Conservation (phyloP, 345 rosid species). For the Gossypium herbaceum region DNA sequence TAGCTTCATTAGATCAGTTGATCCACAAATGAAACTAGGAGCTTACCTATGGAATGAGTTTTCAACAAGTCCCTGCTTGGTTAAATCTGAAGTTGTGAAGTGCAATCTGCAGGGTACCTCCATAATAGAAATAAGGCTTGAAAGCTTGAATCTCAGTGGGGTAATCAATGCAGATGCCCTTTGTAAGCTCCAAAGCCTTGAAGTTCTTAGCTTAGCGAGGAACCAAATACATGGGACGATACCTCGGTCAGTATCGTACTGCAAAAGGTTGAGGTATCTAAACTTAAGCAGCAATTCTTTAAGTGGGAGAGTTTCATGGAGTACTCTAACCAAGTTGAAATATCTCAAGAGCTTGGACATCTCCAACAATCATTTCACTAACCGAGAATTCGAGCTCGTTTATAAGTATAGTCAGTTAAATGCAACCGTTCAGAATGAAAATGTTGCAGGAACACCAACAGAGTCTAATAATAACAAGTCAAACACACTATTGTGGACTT, state of each 20-base stretch:
- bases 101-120: conserved; percentile 24
- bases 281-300: conserved; percentile 40
- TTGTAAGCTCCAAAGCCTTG: conserved; percentile 31
- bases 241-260: conserved; percentile 31
- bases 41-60: conserved; percentile 9
- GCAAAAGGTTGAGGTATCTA: conserved; percentile 29
- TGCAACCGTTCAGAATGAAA: neutral
- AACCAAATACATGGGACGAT: conserved; percentile 36
- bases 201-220: conserved; percentile 29
- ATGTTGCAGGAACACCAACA: neutral
- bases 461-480: neutral
- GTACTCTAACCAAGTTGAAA: conserved; percentile 29
- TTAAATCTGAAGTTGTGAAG: conserved; percentile 23
- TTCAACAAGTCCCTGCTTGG: conserved; percentile 24
- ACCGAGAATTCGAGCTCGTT: conserved; percentile 6
- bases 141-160: conserved; percentile 37
- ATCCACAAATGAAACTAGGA: conserved; percentile 29
- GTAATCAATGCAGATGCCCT: conserved; percentile 35
- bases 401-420: neutral
- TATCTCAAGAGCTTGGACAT: conserved; percentile 33
- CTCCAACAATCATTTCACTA: conserved; percentile 29
- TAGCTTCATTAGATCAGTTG: conserved; percentile 32
- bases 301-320: conserved; percentile 30
- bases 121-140: conserved; percentile 38
- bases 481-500: neutral